These are phyloP conservation scores for Coemansia umbellata DNA, from an alignment of 192 early-diverging fungal genomes.

Conservation along the genomic window DNA sequence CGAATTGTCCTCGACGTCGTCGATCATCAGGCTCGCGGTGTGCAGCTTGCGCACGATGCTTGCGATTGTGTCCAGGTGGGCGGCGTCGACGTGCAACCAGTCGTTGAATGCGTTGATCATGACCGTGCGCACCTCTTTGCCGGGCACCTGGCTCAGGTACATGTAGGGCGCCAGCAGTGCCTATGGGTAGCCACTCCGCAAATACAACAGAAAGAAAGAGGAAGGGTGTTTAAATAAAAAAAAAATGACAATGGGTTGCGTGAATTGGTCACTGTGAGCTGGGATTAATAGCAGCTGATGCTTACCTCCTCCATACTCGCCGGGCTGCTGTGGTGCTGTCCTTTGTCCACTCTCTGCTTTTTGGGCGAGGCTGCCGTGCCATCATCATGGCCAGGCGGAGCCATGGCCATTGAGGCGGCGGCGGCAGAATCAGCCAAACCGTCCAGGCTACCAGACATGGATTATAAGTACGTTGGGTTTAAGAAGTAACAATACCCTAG, in stretches of 20 bases:
- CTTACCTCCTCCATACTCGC: conserved; percentile 37
- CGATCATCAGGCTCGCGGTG: conserved; percentile 87
- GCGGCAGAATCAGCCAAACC: too few relatives aligned
- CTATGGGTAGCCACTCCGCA: conserved; percentile 53
- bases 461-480: too few relatives aligned
- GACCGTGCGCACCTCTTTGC: conserved; percentile 90
- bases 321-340: conserved; percentile 7
- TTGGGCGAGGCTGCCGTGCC: too few relatives aligned
- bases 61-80: conserved; percentile 66
- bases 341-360: too few relatives aligned
- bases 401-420: too few relatives aligned
- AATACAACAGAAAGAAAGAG: too few relatives aligned
- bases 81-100: conserved; percentile 77
- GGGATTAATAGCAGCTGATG: not conserved
- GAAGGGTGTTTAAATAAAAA: not conserved
- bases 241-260: not conserved
- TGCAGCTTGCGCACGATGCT: conserved; percentile 93
- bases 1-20: conserved; percentile 96
- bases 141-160: conserved; percentile 81
- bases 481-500: too few relatives aligned
- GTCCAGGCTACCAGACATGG: too few relatives aligned
- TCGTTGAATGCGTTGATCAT: conserved; percentile 88
- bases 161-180: conserved; percentile 89
- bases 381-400: too few relatives aligned
- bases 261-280: not conserved